A percentile compares a stretch with the other conserved stretches of the same genome.
These are phyloP conservation scores for Nadsonia fulvescens DNA, from an alignment of 805 yeast genomes.

Conservation along the genomic window DNA sequence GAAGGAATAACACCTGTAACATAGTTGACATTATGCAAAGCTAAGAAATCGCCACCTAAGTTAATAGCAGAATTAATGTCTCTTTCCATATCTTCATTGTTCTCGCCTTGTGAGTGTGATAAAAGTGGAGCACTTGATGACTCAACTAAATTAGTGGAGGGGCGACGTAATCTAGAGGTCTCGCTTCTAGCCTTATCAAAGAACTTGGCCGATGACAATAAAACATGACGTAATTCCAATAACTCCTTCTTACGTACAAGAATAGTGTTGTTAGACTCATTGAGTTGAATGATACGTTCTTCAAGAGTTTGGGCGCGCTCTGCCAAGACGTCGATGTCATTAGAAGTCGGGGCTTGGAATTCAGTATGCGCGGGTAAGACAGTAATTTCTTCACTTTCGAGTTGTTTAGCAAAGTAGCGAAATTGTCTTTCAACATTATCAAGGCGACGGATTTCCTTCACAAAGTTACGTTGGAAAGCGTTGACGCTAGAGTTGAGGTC, in stretches of 20 bases:
- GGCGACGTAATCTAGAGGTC: conserved; percentile 4
- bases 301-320: conserved; percentile 51
- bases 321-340: conserved; percentile 55
- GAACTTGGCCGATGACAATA: conserved; percentile 28
- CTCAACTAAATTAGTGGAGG: no score
- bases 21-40: conserved; percentile 25
- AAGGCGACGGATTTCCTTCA: conserved; percentile 63
- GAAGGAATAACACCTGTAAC: conserved; percentile 73
- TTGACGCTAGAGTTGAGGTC: conserved; percentile 70
- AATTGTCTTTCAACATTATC: conserved; percentile 85
- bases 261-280: conserved; percentile 48
- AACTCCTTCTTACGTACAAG: conserved; percentile 44
- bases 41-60: no score
- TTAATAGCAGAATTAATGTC: no score
- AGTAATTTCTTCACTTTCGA: conserved; percentile 16
- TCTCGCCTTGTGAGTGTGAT: no score
- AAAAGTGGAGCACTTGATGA: no score
- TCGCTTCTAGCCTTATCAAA: conserved; percentile 22
- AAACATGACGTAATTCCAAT: conserved; percentile 52
- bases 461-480: conserved; percentile 80
- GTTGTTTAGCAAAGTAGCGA: conserved; percentile 22
- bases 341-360: conserved; percentile 21
- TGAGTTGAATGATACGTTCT: conserved; percentile 52
- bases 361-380: conserved; percentile 22
- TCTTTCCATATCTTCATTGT: no score